These are phyloP conservation scores for Claviceps quebecensis DNA, from an alignment of 2,329 filamentous ascomycete genomes.

Conservation along the genomic window DNA sequence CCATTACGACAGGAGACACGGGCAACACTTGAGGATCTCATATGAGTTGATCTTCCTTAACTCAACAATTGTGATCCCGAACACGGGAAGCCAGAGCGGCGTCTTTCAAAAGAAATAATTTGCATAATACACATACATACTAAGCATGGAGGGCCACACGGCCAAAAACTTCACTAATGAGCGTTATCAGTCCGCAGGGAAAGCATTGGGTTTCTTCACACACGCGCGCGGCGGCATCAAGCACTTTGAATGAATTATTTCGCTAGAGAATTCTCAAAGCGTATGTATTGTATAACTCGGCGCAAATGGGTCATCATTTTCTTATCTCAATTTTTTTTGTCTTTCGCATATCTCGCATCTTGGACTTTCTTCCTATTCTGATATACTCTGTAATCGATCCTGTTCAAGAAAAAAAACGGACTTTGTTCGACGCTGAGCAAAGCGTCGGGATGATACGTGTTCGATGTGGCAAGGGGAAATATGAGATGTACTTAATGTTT, in stretches of 20 bases:
- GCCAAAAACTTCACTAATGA: background rate
- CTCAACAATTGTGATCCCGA: too few relatives aligned
- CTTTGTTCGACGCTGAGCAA: background rate
- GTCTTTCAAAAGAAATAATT: background rate
- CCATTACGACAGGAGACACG: background rate
- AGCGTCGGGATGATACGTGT: background rate
- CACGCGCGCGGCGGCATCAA: background rate
- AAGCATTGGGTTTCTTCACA: background rate
- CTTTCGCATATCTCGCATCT: background rate
- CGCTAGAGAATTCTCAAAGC: background rate
- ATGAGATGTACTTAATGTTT: background rate
- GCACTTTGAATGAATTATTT: background rate
- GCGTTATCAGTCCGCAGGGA: background rate
- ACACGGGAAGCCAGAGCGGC: too few relatives aligned
- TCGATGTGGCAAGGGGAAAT: background rate
- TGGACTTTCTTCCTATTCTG: background rate
- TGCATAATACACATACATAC: background rate
- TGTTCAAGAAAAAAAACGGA: background rate
- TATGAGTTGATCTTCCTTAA: too few relatives aligned
- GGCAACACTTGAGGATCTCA: too few relatives aligned
- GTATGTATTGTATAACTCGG: background rate
- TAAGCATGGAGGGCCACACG: background rate
- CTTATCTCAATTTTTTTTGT: background rate
- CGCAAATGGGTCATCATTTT: background rate
- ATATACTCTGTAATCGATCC: background rate